Base-by-base conservation (phyloP, 2,329 filamentous ascomycete genomes). In the Stemphylium vesicarium region DNA sequence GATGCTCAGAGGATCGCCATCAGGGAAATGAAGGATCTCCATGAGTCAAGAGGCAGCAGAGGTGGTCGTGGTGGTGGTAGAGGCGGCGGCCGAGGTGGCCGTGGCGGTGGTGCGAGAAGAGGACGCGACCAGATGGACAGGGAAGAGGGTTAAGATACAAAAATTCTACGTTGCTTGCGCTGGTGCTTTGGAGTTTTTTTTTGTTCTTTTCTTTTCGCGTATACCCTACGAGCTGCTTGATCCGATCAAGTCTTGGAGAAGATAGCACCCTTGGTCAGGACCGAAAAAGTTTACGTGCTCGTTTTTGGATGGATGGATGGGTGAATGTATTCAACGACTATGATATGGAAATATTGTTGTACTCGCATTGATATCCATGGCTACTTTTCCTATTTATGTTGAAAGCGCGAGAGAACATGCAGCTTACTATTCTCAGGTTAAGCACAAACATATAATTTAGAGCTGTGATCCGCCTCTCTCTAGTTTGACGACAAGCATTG, bases 1-100 rank as follows among this genome's bases (percentile, higher is more conserved):
- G 91, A 96, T 74, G 93, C 93, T 0, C 92, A 96, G 74, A 82
- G 91, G 41, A 82, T 90, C 50, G 90, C 93, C 0, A 85, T 90
- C 44, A 85, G 83, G 50, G 88, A 96, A 77, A 90, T 96, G 88
- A 95, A 93, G 81, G 83, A 85, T 50, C 73, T 93, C 63, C 84
- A 90, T 50, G 91, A 96, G 60, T 85, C 87, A 71, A 84, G 83
- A 58, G 81, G 72, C 70, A 82, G 76, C 70, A 82, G 76, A 83
- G 80, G 79, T 77, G 82, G 42, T 3, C 73, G 78, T 33, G 79
- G 82, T 15, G 53, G 75, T 15, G 53, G 75, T 74, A 36, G 57
- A 79, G 57, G 57, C 24, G 57, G 56, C 8, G 47, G 50, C 1
- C 40, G 61, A 4, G 59, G 62, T 4, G 61, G 64, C 20, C 50